Evolutionary conservation across 2,329 filamentous ascomycete genomes (phyloP).

Genomic region (Zelopaecilomyces penicillatus): DNA sequence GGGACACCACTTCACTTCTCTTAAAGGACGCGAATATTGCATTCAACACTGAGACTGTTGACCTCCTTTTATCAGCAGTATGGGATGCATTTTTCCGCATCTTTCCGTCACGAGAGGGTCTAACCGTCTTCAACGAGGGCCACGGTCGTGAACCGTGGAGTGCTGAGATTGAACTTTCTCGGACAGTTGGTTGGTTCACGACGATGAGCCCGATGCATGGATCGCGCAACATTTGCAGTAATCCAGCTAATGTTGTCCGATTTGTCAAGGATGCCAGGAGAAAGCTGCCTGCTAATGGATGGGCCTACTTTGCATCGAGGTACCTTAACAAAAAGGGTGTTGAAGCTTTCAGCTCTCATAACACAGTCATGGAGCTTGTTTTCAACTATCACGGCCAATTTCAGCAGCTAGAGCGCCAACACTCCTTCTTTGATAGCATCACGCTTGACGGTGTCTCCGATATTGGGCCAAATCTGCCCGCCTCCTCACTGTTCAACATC

Average conservation of each 20-base stretch:
- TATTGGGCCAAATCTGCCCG: too few relatives aligned
- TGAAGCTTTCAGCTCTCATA: slow-evolving; percentile 23
- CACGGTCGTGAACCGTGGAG: slow-evolving; percentile 30
- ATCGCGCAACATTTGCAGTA: slow-evolving; percentile 1
- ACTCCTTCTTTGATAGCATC: too few relatives aligned
- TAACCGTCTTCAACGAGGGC: slow-evolving; percentile 30
- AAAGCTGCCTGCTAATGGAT: slow-evolving; percentile 25
- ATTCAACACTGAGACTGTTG: slow-evolving; percentile 27
- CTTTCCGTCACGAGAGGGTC: slow-evolving; percentile 26
- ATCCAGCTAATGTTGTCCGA: slow-evolving; percentile 8
- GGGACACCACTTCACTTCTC: not conserved
- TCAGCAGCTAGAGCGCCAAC: slow-evolving; percentile 32
- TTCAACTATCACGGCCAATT: slow-evolving; percentile 37
- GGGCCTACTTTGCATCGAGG: slow-evolving; percentile 28
- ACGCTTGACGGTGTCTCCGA: too few relatives aligned
- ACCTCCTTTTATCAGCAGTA: slow-evolving; percentile 28
- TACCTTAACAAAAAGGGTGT: slow-evolving; percentile 21
- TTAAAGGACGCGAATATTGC: slow-evolving; percentile 20
- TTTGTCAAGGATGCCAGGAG: slow-evolving; percentile 28
- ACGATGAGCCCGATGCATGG: slow-evolving; percentile 27
- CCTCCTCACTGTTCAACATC: too few relatives aligned
- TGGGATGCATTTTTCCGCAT: slow-evolving; percentile 23
- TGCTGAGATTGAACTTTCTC: slow-evolving; percentile 24
- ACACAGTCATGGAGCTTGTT: slow-evolving; percentile 35
- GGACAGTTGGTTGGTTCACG: slow-evolving; percentile 39